Conservation (phyloP, 2,329 filamentous ascomycete species). For the Colletotrichum graminicola region DNA sequence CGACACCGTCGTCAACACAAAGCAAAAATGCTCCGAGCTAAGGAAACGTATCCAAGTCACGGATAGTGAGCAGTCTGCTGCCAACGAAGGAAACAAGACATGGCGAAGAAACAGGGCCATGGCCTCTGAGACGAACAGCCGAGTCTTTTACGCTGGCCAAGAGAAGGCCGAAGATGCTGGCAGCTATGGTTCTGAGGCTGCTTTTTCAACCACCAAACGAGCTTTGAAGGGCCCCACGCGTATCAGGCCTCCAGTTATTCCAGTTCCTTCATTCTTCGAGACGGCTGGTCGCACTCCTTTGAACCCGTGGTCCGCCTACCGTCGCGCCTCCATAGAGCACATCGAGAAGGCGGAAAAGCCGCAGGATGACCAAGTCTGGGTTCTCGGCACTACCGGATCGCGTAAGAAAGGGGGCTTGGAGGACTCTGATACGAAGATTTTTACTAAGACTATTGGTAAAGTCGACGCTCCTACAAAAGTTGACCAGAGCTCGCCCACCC, state of each 20-base stretch:
- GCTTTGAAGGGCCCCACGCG: conserved; percentile 9
- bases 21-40: neutral
- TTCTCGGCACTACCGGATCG: conserved; percentile 9
- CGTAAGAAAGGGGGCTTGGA: conserved; percentile 11
- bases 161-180: neutral
- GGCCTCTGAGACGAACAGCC: neutral
- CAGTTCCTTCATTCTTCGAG: neutral
- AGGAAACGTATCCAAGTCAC: neutral
- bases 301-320: conserved; percentile 20
- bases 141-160: neutral
- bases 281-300: neutral
- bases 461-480: conserved; percentile 17
- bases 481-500: conserved; percentile 22
- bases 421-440: neutral
- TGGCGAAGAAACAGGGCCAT: neutral
- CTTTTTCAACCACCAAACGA: neutral
- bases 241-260: conserved; percentile 8
- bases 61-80: neutral
- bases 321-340: neutral
- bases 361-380: conserved; percentile 16
- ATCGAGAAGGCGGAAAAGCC: neutral
- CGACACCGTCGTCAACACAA: neutral
- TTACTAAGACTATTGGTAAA: conserved; percentile 26
- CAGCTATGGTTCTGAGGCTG: neutral
- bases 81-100: neutral